Base-by-base conservation (phyloP, 192 early-diverging fungal species). In the Linnemannia hyalina region DNA sequence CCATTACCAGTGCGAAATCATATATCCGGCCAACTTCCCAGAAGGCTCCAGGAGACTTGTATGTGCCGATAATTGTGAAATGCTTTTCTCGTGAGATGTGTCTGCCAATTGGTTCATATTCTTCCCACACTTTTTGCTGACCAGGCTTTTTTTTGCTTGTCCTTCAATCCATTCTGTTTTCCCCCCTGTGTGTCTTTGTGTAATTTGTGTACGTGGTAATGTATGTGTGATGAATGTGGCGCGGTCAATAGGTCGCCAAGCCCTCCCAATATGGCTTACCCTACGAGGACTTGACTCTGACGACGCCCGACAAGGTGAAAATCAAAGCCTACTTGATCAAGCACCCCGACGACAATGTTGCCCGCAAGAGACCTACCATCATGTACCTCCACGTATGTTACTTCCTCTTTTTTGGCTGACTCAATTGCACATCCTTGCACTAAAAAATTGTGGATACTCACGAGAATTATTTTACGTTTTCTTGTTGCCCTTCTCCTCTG, bases 261-360 rank as follows among this genome's bases (percentile, higher is more conserved):
- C 95, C 95, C 26, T 94, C 94, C 40, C 91, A 95, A 35, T 94
- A 89, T 83, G 92, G 89, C 6, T 88, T 96, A 85, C 92, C 93
- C 49, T 82, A 78, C n/a, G 89, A 93, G 68, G 93, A 95, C 23
- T 87, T 96, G 11, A 90, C 88, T 4, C 88, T 99, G 71, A 92
- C 83, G 65, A 97, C 98, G 16, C 91, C 92, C 35, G 98, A 99
- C 88, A 92, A 92, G 40, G 94, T 98, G 52, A 89, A 93, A 68
- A 92, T 99, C 73, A 92, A 90, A 49, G 95, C 93, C 3, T 98
- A 97, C 87, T 77, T 95, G 76, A 98, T 97, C 77, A 90, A 92
- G 77, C 89, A 90, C 29, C 79, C 85, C 0, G 89, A 90, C 32
- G 92, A 93, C 60, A 89, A 91, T 18, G 88, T 88, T 35, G 91